Evolutionary conservation across 169 alveolate genomes (phyloP).

Genomic region (Eimeria maxima): DNA sequence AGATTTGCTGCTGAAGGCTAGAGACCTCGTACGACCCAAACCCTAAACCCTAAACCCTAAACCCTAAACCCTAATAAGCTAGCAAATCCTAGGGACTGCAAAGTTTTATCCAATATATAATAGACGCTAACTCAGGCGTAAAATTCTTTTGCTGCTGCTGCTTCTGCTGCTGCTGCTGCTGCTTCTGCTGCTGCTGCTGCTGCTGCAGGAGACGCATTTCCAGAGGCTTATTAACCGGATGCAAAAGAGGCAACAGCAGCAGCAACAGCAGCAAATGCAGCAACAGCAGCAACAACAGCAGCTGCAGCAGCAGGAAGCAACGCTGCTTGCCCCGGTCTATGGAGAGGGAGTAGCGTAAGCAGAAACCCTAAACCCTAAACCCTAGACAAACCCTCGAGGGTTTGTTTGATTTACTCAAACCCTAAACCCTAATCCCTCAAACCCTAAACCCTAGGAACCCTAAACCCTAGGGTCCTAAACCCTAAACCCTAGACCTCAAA

Average conservation of each 20-base stretch:
- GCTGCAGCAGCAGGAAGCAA: constrained; percentile 39
- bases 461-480: background rate
- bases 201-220: constrained; percentile 26
- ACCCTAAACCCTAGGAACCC: background rate
- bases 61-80: constrained; percentile 3
- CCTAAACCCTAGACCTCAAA: background rate
- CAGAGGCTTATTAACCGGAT: constrained; percentile 16
- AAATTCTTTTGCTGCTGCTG: background rate
- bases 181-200: background rate
- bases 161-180: background rate
- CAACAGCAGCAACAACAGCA: constrained; percentile 26
- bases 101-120: too few relatives aligned
- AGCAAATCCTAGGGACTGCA: too few relatives aligned
- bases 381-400: background rate
- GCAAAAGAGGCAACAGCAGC: background rate
- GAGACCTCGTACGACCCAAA: background rate
- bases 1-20: constrained; percentile 39
- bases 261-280: background rate
- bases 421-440: background rate
- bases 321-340: constrained; percentile 1
- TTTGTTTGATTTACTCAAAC: background rate
- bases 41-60: constrained; percentile 17
- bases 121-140: too few relatives aligned
- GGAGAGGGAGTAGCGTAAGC: constrained; percentile 42
- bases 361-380: background rate